Base-by-base conservation (phyloP, 306 rosid genomes). In the Begonia peltatifolia region DNA sequence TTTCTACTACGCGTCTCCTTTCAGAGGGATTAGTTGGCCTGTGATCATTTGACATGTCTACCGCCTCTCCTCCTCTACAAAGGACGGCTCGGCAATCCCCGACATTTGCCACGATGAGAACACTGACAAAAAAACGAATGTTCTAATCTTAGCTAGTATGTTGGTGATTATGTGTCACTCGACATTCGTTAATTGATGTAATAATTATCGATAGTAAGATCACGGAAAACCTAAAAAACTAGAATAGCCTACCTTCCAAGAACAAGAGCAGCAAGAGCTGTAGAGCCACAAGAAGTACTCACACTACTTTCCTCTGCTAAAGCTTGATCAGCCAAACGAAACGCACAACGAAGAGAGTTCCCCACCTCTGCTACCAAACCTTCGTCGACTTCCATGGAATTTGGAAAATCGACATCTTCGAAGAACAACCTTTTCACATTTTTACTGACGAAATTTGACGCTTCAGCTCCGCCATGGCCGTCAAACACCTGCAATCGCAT, bases 391-490 rank as follows among this genome's bases (percentile, higher is more conserved):
- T 79, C 88, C 44, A 76, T 66, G 53, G 78, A 69, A 38, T 56
- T 84, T 47, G 96, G 99, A 71, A 92, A 81, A 54, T 41, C 58
- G 52, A 63, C 84, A 60, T 81, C 93, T 60, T 90, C 94, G 23
- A 92, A 86, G 59, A 92, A 62, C 70, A 86, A 70, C 54, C 82
- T 81, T 51, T 75, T 68, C 4, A 79, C 84, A 68, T 92, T 78
- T 71, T 81, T 81, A 55, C 75, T 69, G 12, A 81, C 66, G 62
- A 72, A 92, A 66, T 94, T 81, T n/a, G 99, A 92, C 18, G 99
- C 99, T 75, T 92, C 95, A n/a, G 99, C 86, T 70, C 99, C 99
- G 73, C 99, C 99, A 66, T 92, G 99, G 13, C 99, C 99, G 68
- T 92, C 99, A 68, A 92, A 92, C 42, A 92, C 90, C 97, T 90